Base-by-base conservation (phyloP, 371 early-diverging fungal species). In the Gilbertella persicaria region DNA sequence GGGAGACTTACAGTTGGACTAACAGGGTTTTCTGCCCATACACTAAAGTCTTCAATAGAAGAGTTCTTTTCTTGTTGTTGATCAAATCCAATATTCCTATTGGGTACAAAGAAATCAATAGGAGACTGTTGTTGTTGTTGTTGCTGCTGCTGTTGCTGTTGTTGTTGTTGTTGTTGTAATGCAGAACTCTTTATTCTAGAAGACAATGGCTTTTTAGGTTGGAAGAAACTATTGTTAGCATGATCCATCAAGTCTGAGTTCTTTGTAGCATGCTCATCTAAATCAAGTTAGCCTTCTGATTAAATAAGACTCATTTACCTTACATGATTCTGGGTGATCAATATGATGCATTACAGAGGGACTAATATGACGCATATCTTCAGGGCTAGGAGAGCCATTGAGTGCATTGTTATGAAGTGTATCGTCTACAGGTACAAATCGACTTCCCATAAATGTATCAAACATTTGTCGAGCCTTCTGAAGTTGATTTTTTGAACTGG, bases 281-380 rank as follows among this genome's bases (percentile, higher is more conserved):
- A 42, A 30, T 13, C 33, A 26, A 38, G 5, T 10, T 17, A 23
- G 24, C n/a, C 35, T 36, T 36, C 5, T 33, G 24, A 30, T 16
- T 25, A 26, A 36, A 37, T 29, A 33, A 26, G 17, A 9, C 23
- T 29, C 33, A 17, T 21, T 16, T 24, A 36, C 29, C 52, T 38
- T 62, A 62, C 62, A 62, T 51, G 62, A 62, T 25, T 62, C 62
- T 20, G 62, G 62, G 20, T 56, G 53, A 48, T 62, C 62, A 16
- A 62, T 62, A 37, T 52, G 57, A 43, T 62, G 62, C 62, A 62
- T 56, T 12, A 62, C 56, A 38, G 62, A 62, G 14, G 62, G 62
- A 28, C 62, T 62, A 13, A 62, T 62, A 52, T 62, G 62, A 16
- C 47, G 56, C 42, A 56, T 52, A 43, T 62, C 56, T 43, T 56